phyloP scores from a whole-genome alignment of 805 yeast genomes.

The Ogataea henricii region DNA sequence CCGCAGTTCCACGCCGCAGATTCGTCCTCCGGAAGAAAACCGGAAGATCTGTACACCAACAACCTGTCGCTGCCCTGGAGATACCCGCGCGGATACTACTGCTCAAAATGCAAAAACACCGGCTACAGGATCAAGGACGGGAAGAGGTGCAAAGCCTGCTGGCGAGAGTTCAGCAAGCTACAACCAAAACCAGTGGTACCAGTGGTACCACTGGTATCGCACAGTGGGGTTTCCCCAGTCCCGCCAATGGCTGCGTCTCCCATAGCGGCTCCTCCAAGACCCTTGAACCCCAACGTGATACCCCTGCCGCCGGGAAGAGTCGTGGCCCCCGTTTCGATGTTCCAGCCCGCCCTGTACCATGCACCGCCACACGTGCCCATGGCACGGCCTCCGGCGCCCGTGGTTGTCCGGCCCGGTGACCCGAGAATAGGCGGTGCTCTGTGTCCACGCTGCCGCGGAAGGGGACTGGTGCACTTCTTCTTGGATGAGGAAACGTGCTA shows the following conservation, averaged over 20 bases:
- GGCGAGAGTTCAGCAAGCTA: conserved; percentile 59
- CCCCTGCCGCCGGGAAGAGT: conserved; percentile 30
- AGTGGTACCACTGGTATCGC: background rate
- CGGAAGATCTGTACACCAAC: conserved; percentile 44
- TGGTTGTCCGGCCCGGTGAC: conserved; percentile 71
- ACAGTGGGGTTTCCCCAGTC: no score
- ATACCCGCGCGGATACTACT: conserved; percentile 63
- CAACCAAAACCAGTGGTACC: conserved; percentile 5
- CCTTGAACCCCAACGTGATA: conserved; percentile 29
- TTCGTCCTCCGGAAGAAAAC: conserved; percentile 11
- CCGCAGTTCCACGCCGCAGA: conserved; percentile 11
- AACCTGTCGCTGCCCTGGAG: conserved; percentile 56
- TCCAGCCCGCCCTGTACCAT: conserved; percentile 1
- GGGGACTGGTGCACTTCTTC: conserved; percentile 56
- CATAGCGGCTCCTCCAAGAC: conserved; percentile 21
- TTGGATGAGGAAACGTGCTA: conserved; percentile 65
- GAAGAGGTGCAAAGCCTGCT: conserved; percentile 69
- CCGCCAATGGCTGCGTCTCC: conserved; percentile 11
- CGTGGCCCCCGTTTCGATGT: conserved; percentile 11
- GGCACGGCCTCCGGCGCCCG: conserved; percentile 30
- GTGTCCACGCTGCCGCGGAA: conserved; percentile 74
- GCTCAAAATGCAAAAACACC: conserved; percentile 73
- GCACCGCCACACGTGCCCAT: conserved; percentile 10
- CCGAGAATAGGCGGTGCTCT: conserved; percentile 71
- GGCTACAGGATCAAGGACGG: conserved; percentile 65